Evolutionary conservation across 148 eudicot genomes (phyloP), one percentile per base, ranked within the genome.

Genomic region (Persicaria tinctoria): DNA sequence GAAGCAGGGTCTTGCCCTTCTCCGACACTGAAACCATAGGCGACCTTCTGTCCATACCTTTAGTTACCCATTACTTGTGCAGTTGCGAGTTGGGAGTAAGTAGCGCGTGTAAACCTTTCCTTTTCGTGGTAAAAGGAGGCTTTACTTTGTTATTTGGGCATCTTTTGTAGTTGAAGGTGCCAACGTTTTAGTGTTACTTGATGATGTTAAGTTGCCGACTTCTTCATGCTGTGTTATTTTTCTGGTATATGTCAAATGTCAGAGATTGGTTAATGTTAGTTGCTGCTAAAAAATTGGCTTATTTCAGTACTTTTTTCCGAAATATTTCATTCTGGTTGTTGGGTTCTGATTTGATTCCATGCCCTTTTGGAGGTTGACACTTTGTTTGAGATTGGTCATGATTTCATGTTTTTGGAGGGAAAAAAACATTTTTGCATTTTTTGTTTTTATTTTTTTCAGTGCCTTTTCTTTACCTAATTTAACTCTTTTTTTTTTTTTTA

Each of bases 71-170:
- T 66, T 66, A 66, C 70, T 66, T 66, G 70, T 66, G 70, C 70
- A 66, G 70, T 44, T 66, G 70, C 70, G 70, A 66, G 70, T 66
- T 66, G 70, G 70, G 70, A 66, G 70, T 66, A 66, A 66, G 70
- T 66, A 66, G 14, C 48, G 70, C 46, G n/a, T 66, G 70, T 66
- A 66, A 66, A 8, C 70, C 70, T 66, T 66, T 41, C 41, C 48
- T 66, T 66, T 66, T 17, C 48, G 8, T 66, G 47, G 8, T 41
- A 3, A 66, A 41, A 66, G 47, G 27, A 51, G 70, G 45, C 32
- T 63, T 63, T 38, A 2, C 41, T 38, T 64, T 14, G 70, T 41
- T 38, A 66, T 66, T 41, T 41, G n/a, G 48, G n/a, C 17, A 44
- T 66, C 46, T 66, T 66, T 41, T 66, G 13, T 66, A 66, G 70